Evolutionary conservation across 805 yeast species (phyloP), one percentile per base, ranked within the genome.

Genomic region (Blastobotrys peoriensis): DNA sequence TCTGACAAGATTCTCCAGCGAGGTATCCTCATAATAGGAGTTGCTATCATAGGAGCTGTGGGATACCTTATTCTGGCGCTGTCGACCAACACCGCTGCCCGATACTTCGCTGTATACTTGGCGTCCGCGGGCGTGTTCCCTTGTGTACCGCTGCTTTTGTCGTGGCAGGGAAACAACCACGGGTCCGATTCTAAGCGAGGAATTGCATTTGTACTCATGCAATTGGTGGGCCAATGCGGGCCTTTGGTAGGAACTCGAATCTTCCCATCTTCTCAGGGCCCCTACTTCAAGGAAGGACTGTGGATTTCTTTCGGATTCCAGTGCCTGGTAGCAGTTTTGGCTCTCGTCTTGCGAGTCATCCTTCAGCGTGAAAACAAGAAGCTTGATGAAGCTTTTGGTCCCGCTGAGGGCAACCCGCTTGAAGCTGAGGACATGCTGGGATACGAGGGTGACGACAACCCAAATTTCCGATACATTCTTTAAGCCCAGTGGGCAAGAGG

Each of bases 1-100:
- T 74, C 75, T 8, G 78, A 73, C 53, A 67, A 64, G 44, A 30
- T 22, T 16, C 38, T 48, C 42, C 51, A 51, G 20, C 53, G 64
- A 5, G 60, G 62, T 16, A 44, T 53, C 20, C 44, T 56, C 28
- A 46, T 49, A 21, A 33, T 41, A 6, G 35, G 25, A 3, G 13
- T 48, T 40, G 41, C 51, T 8, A n/a, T 38, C 9, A 36, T 48
- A 9, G 52, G 56, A 13, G 45, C 53, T 4, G 46, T 36, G 17
- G 57, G 57, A 15, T 53, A 43, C 30, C 48, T 60, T 8, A 49
- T 58, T 9, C 46, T 60, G 41, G 62, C 61, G 5, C 20, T 55
- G 17, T 42, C 54, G 33, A 43, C 49, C 18, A 46, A 41, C 34
- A 46, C 51, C 5, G 55, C 51, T n/a, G 56, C 57, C 21, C 47